These are phyloP conservation scores for Epichloe amarillans DNA, from an alignment of 2,329 filamentous ascomycete genomes.

Conservation along the genomic window DNA sequence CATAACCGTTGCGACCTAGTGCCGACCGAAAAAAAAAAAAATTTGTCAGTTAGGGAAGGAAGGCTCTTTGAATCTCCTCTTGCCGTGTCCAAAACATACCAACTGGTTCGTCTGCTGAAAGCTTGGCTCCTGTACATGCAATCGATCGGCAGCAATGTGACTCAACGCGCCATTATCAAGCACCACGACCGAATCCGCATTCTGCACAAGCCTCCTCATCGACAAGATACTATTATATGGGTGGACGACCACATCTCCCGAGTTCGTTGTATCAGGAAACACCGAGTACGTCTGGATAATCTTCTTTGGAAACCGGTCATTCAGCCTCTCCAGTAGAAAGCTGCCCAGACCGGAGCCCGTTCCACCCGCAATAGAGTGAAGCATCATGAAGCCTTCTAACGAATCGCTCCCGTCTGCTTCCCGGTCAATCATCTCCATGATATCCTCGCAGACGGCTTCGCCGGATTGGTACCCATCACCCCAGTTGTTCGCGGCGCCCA, in stretches of 20 bases:
- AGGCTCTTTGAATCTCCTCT: not conserved
- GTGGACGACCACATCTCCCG: conserved; percentile 86
- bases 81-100: conserved; percentile 26
- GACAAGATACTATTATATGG: conserved; percentile 95
- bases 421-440: conserved; percentile 98
- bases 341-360: conserved; percentile 94
- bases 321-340: conserved; percentile 86
- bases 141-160: conserved; percentile 81
- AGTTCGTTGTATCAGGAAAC: conserved; percentile 83
- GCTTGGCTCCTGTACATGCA: conserved; percentile 90
- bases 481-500: conserved; percentile 96
- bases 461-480: conserved; percentile 90
- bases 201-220: conserved; percentile 82
- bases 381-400: conserved; percentile 96
- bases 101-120: conserved; percentile 97
- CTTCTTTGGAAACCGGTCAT: conserved; percentile 97
- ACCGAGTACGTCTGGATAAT: conserved; percentile 98
- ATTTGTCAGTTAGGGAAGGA: not conserved
- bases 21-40: not conserved
- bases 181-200: conserved; percentile 94
- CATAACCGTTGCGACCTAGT: conserved; percentile 85
- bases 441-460: conserved; percentile 84
- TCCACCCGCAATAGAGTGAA: conserved; percentile 94
- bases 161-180: conserved; percentile 91
- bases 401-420: conserved; percentile 97